A percentile compares a stretch with the other conserved stretches of the same genome.
Conservation (phyloP, 1,284 basidiomycete genomes). For the Malassezia sp. region DNA sequence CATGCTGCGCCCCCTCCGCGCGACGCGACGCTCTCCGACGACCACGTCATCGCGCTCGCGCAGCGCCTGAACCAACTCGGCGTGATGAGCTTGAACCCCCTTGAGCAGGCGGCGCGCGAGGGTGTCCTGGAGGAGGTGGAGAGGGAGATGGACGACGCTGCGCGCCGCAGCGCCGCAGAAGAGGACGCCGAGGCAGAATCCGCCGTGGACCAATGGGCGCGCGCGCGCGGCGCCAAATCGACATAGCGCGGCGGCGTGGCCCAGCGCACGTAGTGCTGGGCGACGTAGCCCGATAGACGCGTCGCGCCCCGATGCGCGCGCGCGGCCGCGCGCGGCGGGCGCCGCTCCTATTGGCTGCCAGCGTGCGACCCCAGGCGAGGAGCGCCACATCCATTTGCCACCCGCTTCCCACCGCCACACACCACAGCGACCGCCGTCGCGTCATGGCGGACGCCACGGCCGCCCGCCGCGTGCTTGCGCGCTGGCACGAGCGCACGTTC, state of each 20-base stretch:
- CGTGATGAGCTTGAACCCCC: neutral
- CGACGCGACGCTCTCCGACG: neutral
- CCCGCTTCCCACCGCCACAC: neutral
- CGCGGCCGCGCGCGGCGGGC: too few relatives aligned
- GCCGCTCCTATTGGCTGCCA: too few relatives aligned
- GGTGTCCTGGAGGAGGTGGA: conserved; percentile 5
- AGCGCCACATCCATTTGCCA: too few relatives aligned
- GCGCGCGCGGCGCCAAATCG: too few relatives aligned
- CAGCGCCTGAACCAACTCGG: neutral
- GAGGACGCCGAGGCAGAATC: neutral
- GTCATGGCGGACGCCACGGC: too few relatives aligned
- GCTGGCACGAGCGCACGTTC: conserved; percentile 57
- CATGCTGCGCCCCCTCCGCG: too few relatives aligned
- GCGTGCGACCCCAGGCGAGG: too few relatives aligned
- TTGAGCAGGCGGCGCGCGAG: neutral
- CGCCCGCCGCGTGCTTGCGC: neutral
- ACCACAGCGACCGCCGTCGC: neutral
- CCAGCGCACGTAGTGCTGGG: too few relatives aligned
- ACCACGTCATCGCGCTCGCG: neutral
- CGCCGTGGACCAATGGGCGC: neutral
- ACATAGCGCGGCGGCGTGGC: too few relatives aligned
- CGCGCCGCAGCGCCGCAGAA: neutral
- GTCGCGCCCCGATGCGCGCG: neutral
- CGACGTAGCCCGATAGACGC: neutral
- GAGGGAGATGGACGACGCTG: neutral